Evolutionary conservation across 495 filamentous ascomycete genomes (phyloP).

Genomic region (Daldinia childiae): DNA sequence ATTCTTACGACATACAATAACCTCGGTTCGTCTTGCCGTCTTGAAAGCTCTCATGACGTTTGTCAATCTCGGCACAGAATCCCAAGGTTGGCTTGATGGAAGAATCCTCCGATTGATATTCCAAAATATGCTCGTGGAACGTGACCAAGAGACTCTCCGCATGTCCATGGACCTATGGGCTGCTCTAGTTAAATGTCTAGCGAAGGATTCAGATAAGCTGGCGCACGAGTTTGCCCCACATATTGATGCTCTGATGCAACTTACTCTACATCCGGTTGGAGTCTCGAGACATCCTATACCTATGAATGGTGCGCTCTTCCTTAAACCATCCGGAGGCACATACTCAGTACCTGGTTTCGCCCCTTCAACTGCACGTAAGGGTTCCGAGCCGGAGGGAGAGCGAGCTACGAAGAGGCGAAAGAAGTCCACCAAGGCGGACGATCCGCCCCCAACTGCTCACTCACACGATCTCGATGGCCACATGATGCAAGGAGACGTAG

Average conservation of each 20-base stretch:
- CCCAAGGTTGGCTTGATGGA: conserved; percentile 91
- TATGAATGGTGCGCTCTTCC: conserved; percentile 88
- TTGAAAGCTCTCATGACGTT: conserved; percentile 93
- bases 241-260: conserved; percentile 76
- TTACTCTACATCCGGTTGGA: conserved; percentile 89
- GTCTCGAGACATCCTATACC: conserved; percentile 87
- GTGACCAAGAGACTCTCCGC: conserved; percentile 76
- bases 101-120: conserved; percentile 88
- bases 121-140: conserved; percentile 94
- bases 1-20: conserved; percentile 96
- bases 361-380: conserved; percentile 61
- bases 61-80: conserved; percentile 81
- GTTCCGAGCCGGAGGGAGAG: conserved; percentile 66
- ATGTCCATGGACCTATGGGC: conserved; percentile 89
- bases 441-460: conserved; percentile 64
- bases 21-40: conserved; percentile 90
- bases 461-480: conserved; percentile 96
- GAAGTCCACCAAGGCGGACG: conserved; percentile 83
- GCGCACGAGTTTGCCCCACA: conserved; percentile 73
- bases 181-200: conserved; percentile 75
- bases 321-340: conserved; percentile 90
- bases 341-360: conserved; percentile 65
- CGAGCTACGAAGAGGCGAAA: conserved; percentile 74
- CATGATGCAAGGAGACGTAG: conserved; percentile 96
- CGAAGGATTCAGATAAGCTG: conserved; percentile 64